These are phyloP conservation scores for Cornus kousa DNA, from an alignment of 148 eudicot species.

Conservation along the genomic window DNA sequence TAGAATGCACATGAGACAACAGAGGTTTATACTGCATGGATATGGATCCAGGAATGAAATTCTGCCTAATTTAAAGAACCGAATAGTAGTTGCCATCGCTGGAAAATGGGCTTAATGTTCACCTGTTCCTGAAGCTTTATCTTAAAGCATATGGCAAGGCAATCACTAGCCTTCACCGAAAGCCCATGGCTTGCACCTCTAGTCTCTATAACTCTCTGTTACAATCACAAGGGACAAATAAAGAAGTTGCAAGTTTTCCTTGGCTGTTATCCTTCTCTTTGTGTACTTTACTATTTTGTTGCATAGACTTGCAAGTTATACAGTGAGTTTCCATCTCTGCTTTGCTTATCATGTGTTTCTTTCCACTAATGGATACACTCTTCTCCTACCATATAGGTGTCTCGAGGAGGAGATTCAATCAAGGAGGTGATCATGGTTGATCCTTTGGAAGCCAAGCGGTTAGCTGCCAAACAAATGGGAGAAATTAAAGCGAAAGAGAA, in stretches of 20 bases:
- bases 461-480: slow-evolving; percentile 88
- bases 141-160: no score
- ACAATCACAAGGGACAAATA: no score
- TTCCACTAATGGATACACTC: not conserved
- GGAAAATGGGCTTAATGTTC: no score
- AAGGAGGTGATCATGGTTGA: slow-evolving; percentile 85
- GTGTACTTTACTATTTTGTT: not conserved
- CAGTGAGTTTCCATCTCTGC: not conserved
- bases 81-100: no score
- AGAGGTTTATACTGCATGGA: no score
- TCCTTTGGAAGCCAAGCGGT: slow-evolving; percentile 88
- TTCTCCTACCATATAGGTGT: slow-evolving; percentile 33
- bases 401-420: slow-evolving; percentile 34
- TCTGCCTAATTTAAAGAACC: no score
- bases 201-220: no score
- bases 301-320: not conserved
- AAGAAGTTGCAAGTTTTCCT: not conserved
- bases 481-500: slow-evolving; percentile 63
- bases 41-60: no score
- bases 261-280: not conserved
- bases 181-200: no score
- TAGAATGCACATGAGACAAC: no score
- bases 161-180: no score
- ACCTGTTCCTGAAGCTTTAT: no score
- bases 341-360: not conserved